Conservation (phyloP, 1,284 basidiomycete species). For the Trametes sp. region DNA sequence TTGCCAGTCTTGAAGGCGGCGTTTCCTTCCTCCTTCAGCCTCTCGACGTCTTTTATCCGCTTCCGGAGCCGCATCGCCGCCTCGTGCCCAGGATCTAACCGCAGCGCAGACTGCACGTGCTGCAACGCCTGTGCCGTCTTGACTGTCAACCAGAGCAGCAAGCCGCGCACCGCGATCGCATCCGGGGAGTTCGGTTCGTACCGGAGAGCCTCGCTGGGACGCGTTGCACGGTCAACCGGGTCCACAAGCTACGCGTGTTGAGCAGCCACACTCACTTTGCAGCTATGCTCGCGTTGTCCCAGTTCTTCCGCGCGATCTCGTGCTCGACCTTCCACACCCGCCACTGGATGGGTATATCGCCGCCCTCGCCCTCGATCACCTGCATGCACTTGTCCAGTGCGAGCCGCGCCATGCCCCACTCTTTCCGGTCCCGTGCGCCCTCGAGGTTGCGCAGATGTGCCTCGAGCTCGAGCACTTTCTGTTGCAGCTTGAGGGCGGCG, state of each 20-base stretch:
- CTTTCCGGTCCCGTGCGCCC: slow-evolving; percentile 60
- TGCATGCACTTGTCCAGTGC: slow-evolving; percentile 77
- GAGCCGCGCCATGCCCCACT: slow-evolving; percentile 75
- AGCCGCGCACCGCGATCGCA: slow-evolving; percentile 80
- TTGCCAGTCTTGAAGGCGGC: slow-evolving; percentile 72
- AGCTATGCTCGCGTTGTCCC: slow-evolving; percentile 73
- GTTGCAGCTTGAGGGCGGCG: slow-evolving; percentile 64
- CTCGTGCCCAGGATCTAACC: slow-evolving; percentile 81
- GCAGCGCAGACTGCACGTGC: slow-evolving; percentile 78
- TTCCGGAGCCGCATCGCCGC: slow-evolving; percentile 76
- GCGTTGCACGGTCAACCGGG: neutral
- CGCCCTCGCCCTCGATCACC: slow-evolving; percentile 75
- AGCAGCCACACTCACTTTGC: slow-evolving; percentile 60
- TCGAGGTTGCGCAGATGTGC: slow-evolving; percentile 72
- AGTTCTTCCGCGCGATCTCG: slow-evolving; percentile 72
- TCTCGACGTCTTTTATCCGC: slow-evolving; percentile 81
- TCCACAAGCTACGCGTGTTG: neutral
- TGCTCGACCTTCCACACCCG: slow-evolving; percentile 81
- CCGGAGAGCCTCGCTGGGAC: slow-evolving; percentile 75
- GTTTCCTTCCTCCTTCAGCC: slow-evolving; percentile 88
- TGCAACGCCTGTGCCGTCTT: slow-evolving; percentile 77
- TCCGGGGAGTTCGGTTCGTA: slow-evolving; percentile 80
- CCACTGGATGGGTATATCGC: slow-evolving; percentile 80
- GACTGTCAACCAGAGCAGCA: slow-evolving; percentile 79
- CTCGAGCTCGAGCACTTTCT: slow-evolving; percentile 67